Evolutionary conservation across 441 rosid species (phyloP).

Genomic region (Pelargonium exstipulatum): DNA sequence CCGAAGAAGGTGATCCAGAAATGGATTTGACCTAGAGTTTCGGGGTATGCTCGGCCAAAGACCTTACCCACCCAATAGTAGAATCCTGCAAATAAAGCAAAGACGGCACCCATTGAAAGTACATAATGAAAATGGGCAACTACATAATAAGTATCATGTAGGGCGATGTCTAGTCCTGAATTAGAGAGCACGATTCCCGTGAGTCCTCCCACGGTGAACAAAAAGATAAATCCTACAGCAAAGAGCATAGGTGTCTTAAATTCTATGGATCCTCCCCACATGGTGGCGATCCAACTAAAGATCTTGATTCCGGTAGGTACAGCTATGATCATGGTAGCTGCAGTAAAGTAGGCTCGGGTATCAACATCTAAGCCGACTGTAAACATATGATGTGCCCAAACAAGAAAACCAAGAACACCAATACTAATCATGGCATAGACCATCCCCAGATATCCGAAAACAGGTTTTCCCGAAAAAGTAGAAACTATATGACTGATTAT

Average conservation of each 20-base stretch:
- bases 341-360: background rate
- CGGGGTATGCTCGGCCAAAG: background rate
- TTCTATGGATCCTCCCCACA: conserved; percentile 1
- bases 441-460: conserved; percentile 13
- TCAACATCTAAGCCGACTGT: background rate
- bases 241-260: background rate
- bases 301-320: background rate
- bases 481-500: conserved; percentile 9
- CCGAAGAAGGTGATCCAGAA: background rate
- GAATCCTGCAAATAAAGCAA: background rate
- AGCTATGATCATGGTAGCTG: conserved; percentile 3
- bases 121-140: background rate
- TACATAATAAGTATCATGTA: background rate
- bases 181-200: background rate
- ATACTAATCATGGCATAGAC: conserved; percentile 11
- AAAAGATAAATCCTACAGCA: background rate
- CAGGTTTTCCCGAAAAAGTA: background rate
- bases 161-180: background rate
- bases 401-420: background rate
- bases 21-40: background rate
- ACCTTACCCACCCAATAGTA: background rate
- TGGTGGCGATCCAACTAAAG: conserved; percentile 4
- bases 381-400: background rate
- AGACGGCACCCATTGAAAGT: background rate
- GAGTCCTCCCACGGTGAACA: background rate